These are phyloP conservation scores for Trametes meyenii DNA, from an alignment of 768 basidiomycete species.

Conservation along the genomic window DNA sequence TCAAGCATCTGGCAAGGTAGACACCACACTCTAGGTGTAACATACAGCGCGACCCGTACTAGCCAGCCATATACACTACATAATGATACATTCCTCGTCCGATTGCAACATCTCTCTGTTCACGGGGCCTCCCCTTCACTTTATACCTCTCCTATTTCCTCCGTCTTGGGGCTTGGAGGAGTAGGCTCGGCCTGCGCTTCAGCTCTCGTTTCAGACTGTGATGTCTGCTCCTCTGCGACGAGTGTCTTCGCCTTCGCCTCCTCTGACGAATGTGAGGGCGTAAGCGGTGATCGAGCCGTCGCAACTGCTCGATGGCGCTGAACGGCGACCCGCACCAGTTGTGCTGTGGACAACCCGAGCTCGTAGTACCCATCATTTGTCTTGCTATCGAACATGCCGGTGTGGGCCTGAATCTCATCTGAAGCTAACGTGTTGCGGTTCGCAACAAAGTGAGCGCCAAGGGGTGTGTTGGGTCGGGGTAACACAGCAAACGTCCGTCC, in stretches of 20 bases:
- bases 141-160: not conserved
- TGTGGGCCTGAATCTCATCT: slow-evolving; percentile 86
- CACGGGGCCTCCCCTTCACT: not conserved
- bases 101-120: not conserved
- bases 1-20: slow-evolving; percentile 41
- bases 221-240: not conserved
- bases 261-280: not conserved
- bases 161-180: not conserved
- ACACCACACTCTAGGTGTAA: not conserved
- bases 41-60: slow-evolving; percentile 9
- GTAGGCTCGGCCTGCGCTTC: not conserved
- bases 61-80: slow-evolving; percentile 12
- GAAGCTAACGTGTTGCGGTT: slow-evolving; percentile 65
- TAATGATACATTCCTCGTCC: slow-evolving; percentile 11
- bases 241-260: not conserved
- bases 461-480: slow-evolving; percentile 53
- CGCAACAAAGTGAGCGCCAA: slow-evolving; percentile 59
- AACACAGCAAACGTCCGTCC: slow-evolving; percentile 80
- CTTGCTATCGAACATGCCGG: slow-evolving; percentile 80
- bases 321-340: slow-evolving; percentile 62
- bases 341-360: slow-evolving; percentile 70
- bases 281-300: not conserved
- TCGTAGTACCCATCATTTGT: slow-evolving; percentile 92
- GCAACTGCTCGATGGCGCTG: slow-evolving; percentile 21
- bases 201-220: not conserved